These are phyloP conservation scores for Fusarium azukiicola DNA, from an alignment of 2,329 filamentous ascomycete species.

Conservation along the genomic window DNA sequence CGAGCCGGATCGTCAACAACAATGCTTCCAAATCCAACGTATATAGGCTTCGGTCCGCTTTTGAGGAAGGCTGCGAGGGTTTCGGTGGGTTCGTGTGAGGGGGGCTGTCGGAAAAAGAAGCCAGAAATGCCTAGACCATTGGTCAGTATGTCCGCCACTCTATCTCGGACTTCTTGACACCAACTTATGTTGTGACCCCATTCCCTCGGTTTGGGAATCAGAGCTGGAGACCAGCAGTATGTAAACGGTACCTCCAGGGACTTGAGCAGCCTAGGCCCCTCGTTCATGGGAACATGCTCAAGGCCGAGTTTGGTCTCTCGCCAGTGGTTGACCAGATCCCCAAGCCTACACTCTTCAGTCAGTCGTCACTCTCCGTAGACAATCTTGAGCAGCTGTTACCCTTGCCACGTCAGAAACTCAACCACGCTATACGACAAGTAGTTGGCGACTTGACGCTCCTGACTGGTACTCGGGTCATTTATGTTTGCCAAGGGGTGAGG, in stretches of 20 bases:
- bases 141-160: neutral
- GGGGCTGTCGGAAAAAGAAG: slow-evolving; percentile 8
- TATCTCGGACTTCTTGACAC: neutral
- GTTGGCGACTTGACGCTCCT: slow-evolving; percentile 85
- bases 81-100: slow-evolving; percentile 72
- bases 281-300: slow-evolving; percentile 63
- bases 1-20: slow-evolving; percentile 84
- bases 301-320: slow-evolving; percentile 83
- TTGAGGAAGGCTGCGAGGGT: slow-evolving; percentile 78
- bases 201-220: slow-evolving; percentile 84
- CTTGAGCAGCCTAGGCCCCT: neutral
- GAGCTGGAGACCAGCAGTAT: slow-evolving; percentile 84
- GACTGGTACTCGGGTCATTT: slow-evolving; percentile 71
- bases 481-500: slow-evolving; percentile 87
- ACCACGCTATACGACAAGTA: slow-evolving; percentile 90
- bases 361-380: neutral
- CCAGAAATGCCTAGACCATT: neutral
- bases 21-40: slow-evolving; percentile 88
- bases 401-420: slow-evolving; percentile 95
- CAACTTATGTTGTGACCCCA: slow-evolving; percentile 70
- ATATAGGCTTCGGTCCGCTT: slow-evolving; percentile 80
- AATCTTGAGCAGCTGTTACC: slow-evolving; percentile 56
- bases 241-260: slow-evolving; percentile 86
- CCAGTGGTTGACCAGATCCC: slow-evolving; percentile 89
- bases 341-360: slow-evolving; percentile 67